phyloP scores from a whole-genome alignment of 768 basidiomycete genomes.

The Xerocomellus amylosporus region DNA sequence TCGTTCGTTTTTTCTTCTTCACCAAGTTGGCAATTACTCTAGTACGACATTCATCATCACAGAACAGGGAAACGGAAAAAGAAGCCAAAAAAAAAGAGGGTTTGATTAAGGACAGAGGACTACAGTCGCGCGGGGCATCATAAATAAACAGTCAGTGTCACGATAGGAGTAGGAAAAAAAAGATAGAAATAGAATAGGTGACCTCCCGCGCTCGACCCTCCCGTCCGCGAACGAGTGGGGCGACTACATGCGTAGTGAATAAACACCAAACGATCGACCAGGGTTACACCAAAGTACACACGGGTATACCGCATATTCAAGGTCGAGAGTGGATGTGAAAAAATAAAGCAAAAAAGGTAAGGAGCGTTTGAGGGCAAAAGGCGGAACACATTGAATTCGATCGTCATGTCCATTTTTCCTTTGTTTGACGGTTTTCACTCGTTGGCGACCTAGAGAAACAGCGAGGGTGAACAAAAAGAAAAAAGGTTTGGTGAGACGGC shows the following conservation, averaged over 20 bases:
- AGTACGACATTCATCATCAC: too few species aligned
- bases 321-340: neutral
- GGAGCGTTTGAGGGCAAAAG: neutral
- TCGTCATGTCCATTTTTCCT: constrained; percentile 5
- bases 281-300: neutral
- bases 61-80: too few species aligned
- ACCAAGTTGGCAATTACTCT: too few species aligned
- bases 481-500: neutral
- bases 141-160: neutral
- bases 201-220: neutral
- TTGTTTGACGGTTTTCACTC: constrained; percentile 2
- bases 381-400: neutral
- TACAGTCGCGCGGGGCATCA: neutral
- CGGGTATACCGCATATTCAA: constrained; percentile 4
- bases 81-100: neutral
- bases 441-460: constrained; percentile 16
- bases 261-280: constrained; percentile 2
- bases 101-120: neutral
- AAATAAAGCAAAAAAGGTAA: neutral
- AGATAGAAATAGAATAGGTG: neutral
- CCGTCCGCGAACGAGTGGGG: neutral
- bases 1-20: too few species aligned
- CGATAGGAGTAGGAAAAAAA: neutral
- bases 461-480: neutral
- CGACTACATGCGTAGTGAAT: neutral